phyloP scores from a whole-genome alignment of 2,329 filamentous ascomycete species.

The Diaporthe sp. region DNA sequence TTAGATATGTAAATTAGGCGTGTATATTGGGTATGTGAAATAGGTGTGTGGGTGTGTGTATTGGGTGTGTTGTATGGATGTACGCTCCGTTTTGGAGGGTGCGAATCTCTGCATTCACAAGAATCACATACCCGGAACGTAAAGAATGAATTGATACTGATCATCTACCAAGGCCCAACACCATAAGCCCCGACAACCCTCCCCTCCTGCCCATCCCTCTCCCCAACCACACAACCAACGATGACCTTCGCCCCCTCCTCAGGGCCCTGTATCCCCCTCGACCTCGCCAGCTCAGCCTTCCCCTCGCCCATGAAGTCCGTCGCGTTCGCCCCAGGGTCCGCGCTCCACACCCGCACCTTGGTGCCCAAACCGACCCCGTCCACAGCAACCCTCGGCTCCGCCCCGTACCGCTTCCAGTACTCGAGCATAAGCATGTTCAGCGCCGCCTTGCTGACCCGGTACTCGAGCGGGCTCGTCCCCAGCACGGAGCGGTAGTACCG shows the following conservation, averaged over 20 bases:
- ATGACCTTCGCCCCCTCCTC: slow-evolving; percentile 18
- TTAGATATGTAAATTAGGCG: too few relatives aligned
- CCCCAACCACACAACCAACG: slow-evolving; percentile 18
- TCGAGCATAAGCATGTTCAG: slow-evolving; percentile 49
- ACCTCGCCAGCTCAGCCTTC: slow-evolving; percentile 13
- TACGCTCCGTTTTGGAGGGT: too few relatives aligned
- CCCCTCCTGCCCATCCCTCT: slow-evolving; percentile 27
- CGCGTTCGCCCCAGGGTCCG: slow-evolving; percentile 26
- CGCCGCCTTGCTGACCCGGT: slow-evolving; percentile 48
- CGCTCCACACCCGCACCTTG: slow-evolving; percentile 28
- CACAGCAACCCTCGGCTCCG: background rate
- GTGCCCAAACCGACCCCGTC: background rate
- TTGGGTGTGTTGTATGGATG: too few relatives aligned
- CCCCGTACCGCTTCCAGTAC: slow-evolving; percentile 40
- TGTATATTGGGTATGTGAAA: too few relatives aligned
- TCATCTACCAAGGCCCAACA: slow-evolving; percentile 12
- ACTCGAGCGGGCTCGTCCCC: slow-evolving; percentile 40
- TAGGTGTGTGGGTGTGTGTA: too few relatives aligned
- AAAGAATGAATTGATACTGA: too few relatives aligned
- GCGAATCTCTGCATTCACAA: too few relatives aligned
- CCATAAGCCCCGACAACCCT: slow-evolving; percentile 25
- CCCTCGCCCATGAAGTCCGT: slow-evolving; percentile 33
- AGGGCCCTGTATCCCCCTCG: slow-evolving; percentile 15
- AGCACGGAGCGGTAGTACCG: slow-evolving; percentile 41
- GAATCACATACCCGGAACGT: too few relatives aligned